Evolutionary conservation across 192 early-diverging fungal genomes (phyloP).

Genomic region (Coemansia umbellata): DNA sequence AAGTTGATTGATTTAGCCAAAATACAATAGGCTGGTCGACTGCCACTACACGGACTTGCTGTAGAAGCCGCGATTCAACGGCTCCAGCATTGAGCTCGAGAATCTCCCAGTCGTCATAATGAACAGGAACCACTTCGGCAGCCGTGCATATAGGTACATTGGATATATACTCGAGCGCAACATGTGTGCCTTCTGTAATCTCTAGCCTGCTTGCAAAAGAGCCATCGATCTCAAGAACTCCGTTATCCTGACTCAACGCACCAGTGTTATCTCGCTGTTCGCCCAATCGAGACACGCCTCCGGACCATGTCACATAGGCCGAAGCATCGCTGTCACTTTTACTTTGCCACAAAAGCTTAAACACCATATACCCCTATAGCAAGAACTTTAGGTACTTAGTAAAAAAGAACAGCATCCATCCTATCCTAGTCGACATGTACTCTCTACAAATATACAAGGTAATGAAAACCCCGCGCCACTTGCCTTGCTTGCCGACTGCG

Average conservation of each 20-base stretch:
- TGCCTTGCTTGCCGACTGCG: slow-evolving; percentile 59
- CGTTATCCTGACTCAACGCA: neutral
- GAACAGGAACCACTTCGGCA: slow-evolving; percentile 65
- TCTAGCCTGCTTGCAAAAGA: slow-evolving; percentile 64
- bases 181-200: slow-evolving; percentile 56
- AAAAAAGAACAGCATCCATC: no score
- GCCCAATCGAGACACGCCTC: slow-evolving; percentile 16
- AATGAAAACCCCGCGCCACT: no score
- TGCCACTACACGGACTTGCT: slow-evolving; percentile 66
- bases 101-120: slow-evolving; percentile 80
- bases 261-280: slow-evolving; percentile 15
- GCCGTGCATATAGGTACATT: slow-evolving; percentile 54
- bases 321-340: no score
- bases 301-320: slow-evolving; percentile 42
- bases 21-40: slow-evolving; percentile 64
- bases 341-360: slow-evolving; percentile 24
- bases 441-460: no score
- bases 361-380: slow-evolving; percentile 35
- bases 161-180: slow-evolving; percentile 59
- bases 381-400: no score
- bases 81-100: slow-evolving; percentile 72
- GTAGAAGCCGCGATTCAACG: slow-evolving; percentile 65
- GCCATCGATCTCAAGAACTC: slow-evolving; percentile 66
- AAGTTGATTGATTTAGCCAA: slow-evolving; percentile 67
- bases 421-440: no score